Evolutionary conservation across 2,329 filamentous ascomycete genomes (phyloP), one percentile per base, ranked within the genome.

Genomic region (Seiridium unicorne): DNA sequence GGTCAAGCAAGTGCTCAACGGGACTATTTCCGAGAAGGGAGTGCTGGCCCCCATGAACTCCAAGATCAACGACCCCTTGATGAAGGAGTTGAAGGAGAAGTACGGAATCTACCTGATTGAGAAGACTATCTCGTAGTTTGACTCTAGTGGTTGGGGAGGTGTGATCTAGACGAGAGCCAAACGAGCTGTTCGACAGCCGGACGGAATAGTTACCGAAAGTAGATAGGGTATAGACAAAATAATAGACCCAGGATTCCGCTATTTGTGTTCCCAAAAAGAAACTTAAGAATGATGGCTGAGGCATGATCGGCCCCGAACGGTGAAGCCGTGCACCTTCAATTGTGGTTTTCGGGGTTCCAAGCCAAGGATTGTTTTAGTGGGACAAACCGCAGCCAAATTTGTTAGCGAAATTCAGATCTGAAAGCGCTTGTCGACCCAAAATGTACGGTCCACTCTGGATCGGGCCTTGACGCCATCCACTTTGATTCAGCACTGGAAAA

Each of bases 31-130:
- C 51, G 83, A 91, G 74, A 89, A 85, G 79, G 90, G 89, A 73
- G 81, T 95, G 56, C 76, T 96, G 62, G 92, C 91, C 34, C 91
- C 91, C 13, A 90, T 94, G 84, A 87, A 79, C 68, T 81, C 83
- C 62, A 85, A 89, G 70, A 85, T 91, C 40, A 83, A 89, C 65
- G 87, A 87, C 9, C 80, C 84, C 1, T 73, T 90, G 44, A 77
- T 82, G 18, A 84, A 88, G 59, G 80, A 79, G 13, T 73, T 90
- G 31, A 58, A 49, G 46, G 55, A 51, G 11, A 49, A 58, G 40
- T 58, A 51, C 46, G 55, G 55, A 34, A 58, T 51, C 46, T 58
- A 51, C 55, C 46, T 49, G 31, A 36, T 35, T 13, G 55, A 58
- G 46, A 49, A 58, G 44, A 51, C 55, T 11, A 44, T 51, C n/a